Percentiles rank a stretch among this genome's conserved stretches.
Evolutionary conservation across 2,329 filamentous ascomycete genomes (phyloP).

Genomic region (Kalmusia sp.): DNA sequence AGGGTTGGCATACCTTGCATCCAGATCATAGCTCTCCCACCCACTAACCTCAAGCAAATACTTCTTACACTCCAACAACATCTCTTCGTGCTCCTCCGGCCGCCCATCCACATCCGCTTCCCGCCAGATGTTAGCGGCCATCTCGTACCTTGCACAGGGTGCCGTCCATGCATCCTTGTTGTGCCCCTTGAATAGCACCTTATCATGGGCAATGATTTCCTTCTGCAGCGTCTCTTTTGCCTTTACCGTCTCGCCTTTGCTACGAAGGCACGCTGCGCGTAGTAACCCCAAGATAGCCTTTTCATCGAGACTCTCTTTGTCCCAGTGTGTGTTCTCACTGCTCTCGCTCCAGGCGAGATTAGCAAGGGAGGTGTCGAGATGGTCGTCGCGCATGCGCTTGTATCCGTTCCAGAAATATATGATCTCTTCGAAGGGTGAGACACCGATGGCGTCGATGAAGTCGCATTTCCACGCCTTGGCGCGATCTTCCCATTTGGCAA

Average conservation of each 20-base stretch:
- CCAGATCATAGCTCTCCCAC: slow-evolving; percentile 77
- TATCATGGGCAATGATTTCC: slow-evolving; percentile 68
- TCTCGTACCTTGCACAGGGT: slow-evolving; percentile 84
- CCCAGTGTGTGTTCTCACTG: slow-evolving; percentile 56
- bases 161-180: slow-evolving; percentile 73
- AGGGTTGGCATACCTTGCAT: slow-evolving; percentile 62
- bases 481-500: slow-evolving; percentile 86
- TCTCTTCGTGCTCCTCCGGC: slow-evolving; percentile 47
- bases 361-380: slow-evolving; percentile 69
- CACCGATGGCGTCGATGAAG: slow-evolving; percentile 80
- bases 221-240: slow-evolving; percentile 69
- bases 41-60: slow-evolving; percentile 71
- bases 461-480: slow-evolving; percentile 69
- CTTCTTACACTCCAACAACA: slow-evolving; percentile 67
- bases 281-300: slow-evolving; percentile 69
- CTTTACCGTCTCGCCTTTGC: slow-evolving; percentile 67
- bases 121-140: slow-evolving; percentile 81
- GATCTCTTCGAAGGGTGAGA: slow-evolving; percentile 87
- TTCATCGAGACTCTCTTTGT: slow-evolving; percentile 63
- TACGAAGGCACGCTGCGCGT: slow-evolving; percentile 61
- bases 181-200: slow-evolving; percentile 62
- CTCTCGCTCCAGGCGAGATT: slow-evolving; percentile 73
- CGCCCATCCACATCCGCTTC: slow-evolving; percentile 57
- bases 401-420: slow-evolving; percentile 91
- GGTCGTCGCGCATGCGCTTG: slow-evolving; percentile 74